Evolutionary conservation across 192 early-diverging fungal genomes (phyloP).

Genomic region (Podila minutissima): DNA sequence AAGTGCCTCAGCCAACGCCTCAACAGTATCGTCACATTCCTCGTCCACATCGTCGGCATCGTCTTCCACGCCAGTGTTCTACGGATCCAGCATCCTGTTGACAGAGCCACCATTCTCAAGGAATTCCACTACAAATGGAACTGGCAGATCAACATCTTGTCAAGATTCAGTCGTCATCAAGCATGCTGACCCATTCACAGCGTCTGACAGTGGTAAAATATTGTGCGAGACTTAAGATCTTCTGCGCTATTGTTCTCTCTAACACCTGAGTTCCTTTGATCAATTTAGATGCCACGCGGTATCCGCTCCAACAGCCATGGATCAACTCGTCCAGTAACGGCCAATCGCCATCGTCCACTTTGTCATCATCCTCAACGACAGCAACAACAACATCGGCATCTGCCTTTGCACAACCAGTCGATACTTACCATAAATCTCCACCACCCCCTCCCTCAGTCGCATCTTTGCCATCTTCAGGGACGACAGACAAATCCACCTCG

Average conservation of each 20-base stretch:
- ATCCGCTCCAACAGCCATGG: conserved; percentile 14
- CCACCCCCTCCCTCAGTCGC: neutral
- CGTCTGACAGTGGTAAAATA: neutral
- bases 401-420: neutral
- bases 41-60: neutral
- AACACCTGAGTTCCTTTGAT: neutral
- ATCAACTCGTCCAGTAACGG: neutral
- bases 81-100: neutral
- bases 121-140: neutral
- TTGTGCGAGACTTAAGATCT: neutral
- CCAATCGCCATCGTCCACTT: neutral
- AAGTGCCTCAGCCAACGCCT: neutral
- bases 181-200: neutral
- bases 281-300: neutral
- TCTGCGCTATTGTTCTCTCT: no score
- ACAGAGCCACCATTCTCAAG: neutral
- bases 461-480: no score
- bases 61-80: neutral
- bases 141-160: neutral
- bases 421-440: neutral
- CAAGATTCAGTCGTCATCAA: neutral
- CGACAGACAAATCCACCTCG: neutral
- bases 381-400: neutral
- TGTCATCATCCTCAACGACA: neutral
- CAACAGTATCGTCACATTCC: neutral